Evolutionary conservation across 352 stramenopile species (phyloP), one percentile per base, ranked within the genome.

Genomic region (Pythium pyrilobum): DNA sequence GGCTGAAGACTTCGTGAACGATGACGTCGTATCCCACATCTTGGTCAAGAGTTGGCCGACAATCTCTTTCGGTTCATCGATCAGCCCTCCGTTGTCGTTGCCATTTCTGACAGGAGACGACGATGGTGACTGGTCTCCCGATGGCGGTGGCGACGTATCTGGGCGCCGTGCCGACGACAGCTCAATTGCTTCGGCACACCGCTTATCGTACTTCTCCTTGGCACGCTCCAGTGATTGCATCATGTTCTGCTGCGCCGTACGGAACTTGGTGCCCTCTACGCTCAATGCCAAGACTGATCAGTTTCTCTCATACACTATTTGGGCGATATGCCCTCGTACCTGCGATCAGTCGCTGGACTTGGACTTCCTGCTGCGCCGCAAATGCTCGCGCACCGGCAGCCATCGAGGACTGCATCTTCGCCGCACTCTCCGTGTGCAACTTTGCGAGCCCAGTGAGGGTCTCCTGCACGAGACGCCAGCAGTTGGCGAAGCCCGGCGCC

Each of bases 171-270:
- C 53, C 32, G 59, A 36, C 6, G 71, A 77, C 10, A 85, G 56
- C 27, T 92, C 77, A 5, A 75, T 67, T 0, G 82, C 80, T 46
- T 91, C 82, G 10, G 72, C 58, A 52, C 80, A 91, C 20, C 81
- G 82, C 16, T 71, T 72, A 34, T 91, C 76, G 66, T 93, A 93
- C 43, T 87, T 87, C 29, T 89, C 80, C 60, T 81, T 85, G 20
- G 78, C 74, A 44, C 84, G 87, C 2, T 86, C 68, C 66, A 86
- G 64, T 11, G 76, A 72, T n/a, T 67, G 52, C 15, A 58, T 42
- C 64, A 85, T 84, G 43, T 89, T 79, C 23, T 85, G 59, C 40
- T 88, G 71, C 2, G 75, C 76, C 24, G 59, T 78, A 11, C 78
- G 76, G 46, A 89, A 67, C 43, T 90, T 90, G 0, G 67, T 83